Conservation (phyloP, 306 rosid species). For the Trichosanthes cucumerina region DNA sequence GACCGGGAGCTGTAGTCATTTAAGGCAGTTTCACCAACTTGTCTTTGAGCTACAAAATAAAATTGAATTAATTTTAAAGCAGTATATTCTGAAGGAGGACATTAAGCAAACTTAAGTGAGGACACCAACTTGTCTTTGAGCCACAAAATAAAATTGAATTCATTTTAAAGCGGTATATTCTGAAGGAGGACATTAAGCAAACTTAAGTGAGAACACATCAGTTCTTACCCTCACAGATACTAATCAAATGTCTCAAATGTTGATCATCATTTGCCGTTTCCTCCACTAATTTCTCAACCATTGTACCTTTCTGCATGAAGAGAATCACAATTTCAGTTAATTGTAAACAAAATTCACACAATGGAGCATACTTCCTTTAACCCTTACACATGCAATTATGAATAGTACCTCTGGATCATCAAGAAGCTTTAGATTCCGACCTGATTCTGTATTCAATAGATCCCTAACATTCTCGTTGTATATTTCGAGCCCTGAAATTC, state of each 20-base stretch:
- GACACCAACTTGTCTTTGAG: constrained; percentile 94
- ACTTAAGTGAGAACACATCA: not conserved
- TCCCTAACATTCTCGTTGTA: constrained; percentile 94
- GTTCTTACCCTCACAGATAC: constrained; percentile 81
- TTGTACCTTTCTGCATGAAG: constrained; percentile 77
- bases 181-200: constrained; percentile 2
- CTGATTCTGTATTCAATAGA: constrained; percentile 83
- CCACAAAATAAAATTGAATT: constrained; percentile 27
- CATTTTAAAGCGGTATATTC: not conserved
- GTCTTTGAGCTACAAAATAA: constrained; percentile 82
- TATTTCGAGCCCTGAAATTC: constrained; percentile 94
- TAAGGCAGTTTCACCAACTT: constrained; percentile 97
- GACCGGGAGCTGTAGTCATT: constrained; percentile 95
- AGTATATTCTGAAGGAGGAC: not conserved
- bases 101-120: constrained; percentile 1
- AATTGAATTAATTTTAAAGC: not conserved
- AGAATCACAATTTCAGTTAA: constrained; percentile 11
- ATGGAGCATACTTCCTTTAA: not conserved
- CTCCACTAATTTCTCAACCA: constrained; percentile 94
- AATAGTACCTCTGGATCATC: constrained; percentile 90
- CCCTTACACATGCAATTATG: not conserved
- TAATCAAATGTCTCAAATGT: constrained; percentile 84
- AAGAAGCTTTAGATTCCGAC: constrained; percentile 77
- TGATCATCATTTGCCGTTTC: constrained; percentile 80
- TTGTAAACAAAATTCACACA: not conserved